Percentiles rank a stretch among this genome's conserved stretches.
Conservation (phyloP, 805 yeast genomes). For the Lipomyces chichibuensis region DNA sequence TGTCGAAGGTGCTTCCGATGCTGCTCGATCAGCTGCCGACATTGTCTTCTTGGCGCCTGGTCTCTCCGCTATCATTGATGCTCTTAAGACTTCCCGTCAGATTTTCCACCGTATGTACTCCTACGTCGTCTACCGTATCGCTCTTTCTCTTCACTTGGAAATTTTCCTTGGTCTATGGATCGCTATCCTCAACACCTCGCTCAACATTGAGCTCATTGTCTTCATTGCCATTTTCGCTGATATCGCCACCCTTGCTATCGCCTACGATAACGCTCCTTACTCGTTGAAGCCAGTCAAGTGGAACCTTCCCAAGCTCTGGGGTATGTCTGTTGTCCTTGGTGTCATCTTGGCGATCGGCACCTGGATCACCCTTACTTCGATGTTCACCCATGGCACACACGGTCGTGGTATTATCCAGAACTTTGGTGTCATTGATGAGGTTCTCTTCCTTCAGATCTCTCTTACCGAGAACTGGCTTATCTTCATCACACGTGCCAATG, state of each 20-base stretch:
- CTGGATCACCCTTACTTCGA: constrained; percentile 93
- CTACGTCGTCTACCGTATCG: constrained; percentile 97
- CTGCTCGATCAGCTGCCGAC: constrained; percentile 52
- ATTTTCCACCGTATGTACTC: constrained; percentile 99
- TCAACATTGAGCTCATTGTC: constrained; percentile 88
- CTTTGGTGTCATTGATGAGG: constrained; percentile 93
- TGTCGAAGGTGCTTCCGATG: constrained; percentile 53
- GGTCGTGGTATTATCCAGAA: constrained; percentile 73
- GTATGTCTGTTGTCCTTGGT: constrained; percentile 75
- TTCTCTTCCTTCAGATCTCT: constrained; percentile 89
- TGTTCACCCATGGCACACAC: constrained; percentile 63
- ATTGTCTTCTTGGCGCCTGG: constrained; percentile 60
- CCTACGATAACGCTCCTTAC: constrained; percentile 93
- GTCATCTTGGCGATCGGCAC: constrained; percentile 72
- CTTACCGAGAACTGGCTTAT: constrained; percentile 97
- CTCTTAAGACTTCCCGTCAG: constrained; percentile 86
- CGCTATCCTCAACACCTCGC: constrained; percentile 84
- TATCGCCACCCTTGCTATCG: constrained; percentile 79
- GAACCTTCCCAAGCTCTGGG: constrained; percentile 93
- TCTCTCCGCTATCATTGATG: constrained; percentile 63
- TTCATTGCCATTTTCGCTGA: constrained; percentile 82
- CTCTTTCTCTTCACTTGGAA: constrained; percentile 92
- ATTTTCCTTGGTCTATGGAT: constrained; percentile 95
- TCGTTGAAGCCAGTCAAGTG: constrained; percentile 92
- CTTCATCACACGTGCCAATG: constrained; percentile 94